Conservation (phyloP, 2,329 filamentous ascomycete genomes). For the Fusarium sp. region DNA sequence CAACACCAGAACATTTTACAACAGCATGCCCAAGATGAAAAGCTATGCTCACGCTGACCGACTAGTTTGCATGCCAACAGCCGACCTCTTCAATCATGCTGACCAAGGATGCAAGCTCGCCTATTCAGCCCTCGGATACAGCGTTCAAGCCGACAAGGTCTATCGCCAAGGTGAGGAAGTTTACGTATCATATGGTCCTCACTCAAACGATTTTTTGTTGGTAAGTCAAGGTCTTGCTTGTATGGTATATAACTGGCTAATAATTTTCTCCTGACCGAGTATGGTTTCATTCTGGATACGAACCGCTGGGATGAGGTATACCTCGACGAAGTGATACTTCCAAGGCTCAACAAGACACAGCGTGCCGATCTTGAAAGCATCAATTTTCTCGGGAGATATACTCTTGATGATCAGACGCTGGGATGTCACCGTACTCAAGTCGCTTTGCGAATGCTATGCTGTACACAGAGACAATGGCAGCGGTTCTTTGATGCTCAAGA, state of each 20-base stretch:
- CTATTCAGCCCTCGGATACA: slow-evolving; percentile 65
- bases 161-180: slow-evolving; percentile 74
- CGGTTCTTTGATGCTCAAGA: slow-evolving; percentile 59
- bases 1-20: slow-evolving; percentile 74
- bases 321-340: slow-evolving; percentile 62
- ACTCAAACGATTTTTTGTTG: slow-evolving; percentile 76
- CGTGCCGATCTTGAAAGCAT: slow-evolving; percentile 57
- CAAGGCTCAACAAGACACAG: slow-evolving; percentile 53
- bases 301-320: slow-evolving; percentile 64
- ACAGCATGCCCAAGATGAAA: slow-evolving; percentile 60
- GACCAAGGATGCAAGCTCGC: slow-evolving; percentile 64
- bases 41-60: slow-evolving; percentile 64
- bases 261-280: slow-evolving; percentile 68
- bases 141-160: slow-evolving; percentile 62
- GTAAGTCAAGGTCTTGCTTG: no score
- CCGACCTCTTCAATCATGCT: slow-evolving; percentile 76
- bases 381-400: slow-evolving; percentile 66
- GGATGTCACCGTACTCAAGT: slow-evolving; percentile 67
- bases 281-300: slow-evolving; percentile 63
- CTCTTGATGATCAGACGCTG: slow-evolving; percentile 52
- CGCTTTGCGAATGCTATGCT: slow-evolving; percentile 58
- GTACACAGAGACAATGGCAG: slow-evolving; percentile 51
- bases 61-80: slow-evolving; percentile 77
- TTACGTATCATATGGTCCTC: slow-evolving; percentile 75
- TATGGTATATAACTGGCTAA: no score